Percentiles rank a stretch among this genome's conserved stretches.
Evolutionary conservation across 371 early-diverging fungal species (phyloP).

Genomic region (Thermomucor indicae-seudaticae): DNA sequence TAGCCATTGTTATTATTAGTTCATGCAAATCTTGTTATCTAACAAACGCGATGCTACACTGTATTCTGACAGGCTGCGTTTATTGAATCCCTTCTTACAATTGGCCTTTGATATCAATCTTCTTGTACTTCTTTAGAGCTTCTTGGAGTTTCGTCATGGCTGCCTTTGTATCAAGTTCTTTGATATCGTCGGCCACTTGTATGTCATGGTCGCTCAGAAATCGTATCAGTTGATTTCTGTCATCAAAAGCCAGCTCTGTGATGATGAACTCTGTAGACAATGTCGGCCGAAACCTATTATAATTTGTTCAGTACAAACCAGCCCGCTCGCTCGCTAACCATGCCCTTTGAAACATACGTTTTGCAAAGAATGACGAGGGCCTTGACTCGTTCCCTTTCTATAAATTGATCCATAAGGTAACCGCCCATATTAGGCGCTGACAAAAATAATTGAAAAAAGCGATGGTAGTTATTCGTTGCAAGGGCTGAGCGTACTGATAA

Average conservation of each 20-base stretch:
- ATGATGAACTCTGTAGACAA: conserved; percentile 38
- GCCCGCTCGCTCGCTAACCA: neutral
- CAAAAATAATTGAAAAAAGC: conserved; percentile 74
- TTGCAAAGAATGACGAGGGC: conserved; percentile 68
- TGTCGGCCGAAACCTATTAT: conserved; percentile 25
- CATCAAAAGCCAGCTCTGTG: conserved; percentile 50
- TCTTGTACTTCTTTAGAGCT: conserved; percentile 57
- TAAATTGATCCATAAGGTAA: conserved; percentile 88
- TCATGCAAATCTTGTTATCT: too few relatives aligned
- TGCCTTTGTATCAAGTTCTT: conserved; percentile 50
- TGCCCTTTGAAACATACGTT: conserved; percentile 62
- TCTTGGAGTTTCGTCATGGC: conserved; percentile 48
- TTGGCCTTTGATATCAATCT: conserved; percentile 72
- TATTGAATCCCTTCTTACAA: conserved; percentile 10
- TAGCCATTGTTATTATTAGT: too few relatives aligned
- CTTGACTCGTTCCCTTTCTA: conserved; percentile 77
- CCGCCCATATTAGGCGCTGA: conserved; percentile 81
- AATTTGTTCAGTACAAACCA: neutral
- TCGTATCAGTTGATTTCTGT: conserved; percentile 28
- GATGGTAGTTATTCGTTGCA: conserved; percentile 77
- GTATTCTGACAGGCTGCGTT: neutral
- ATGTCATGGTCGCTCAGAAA: conserved; percentile 44
- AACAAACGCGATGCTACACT: too few relatives aligned
- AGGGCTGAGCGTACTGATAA: conserved; percentile 76
- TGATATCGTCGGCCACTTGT: conserved; percentile 6